Conservation (phyloP, 257 asterid species). For the Thymus mandschuricus region DNA sequence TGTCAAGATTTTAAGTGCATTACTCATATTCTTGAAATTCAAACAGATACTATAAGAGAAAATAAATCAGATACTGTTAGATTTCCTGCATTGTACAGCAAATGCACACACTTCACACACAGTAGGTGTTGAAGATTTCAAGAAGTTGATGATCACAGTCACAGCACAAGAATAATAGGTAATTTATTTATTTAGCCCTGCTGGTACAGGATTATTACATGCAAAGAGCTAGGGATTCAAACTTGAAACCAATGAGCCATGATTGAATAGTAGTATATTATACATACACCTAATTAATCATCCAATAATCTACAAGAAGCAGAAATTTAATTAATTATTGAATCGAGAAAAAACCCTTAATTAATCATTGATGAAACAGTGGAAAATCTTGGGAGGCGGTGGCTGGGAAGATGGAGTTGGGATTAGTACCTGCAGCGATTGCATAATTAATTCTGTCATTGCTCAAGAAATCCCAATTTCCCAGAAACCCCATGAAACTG, state of each 20-base stretch:
- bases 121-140: neutral
- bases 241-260: slow-evolving; percentile 17
- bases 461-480: slow-evolving; percentile 49
- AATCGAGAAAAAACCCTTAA: neutral
- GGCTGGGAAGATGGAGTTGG: slow-evolving; percentile 36
- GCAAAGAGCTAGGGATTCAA: slow-evolving; percentile 23
- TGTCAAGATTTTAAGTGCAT: neutral
- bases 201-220: slow-evolving; percentile 30
- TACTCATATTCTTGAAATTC: neutral
- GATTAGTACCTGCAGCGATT: slow-evolving; percentile 34
- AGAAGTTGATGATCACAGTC: neutral
- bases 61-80: neutral
- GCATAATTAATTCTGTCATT: slow-evolving; percentile 29
- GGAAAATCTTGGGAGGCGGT: slow-evolving; percentile 37
- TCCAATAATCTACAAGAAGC: neutral
- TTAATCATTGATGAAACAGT: slow-evolving; percentile 38
- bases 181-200: slow-evolving; percentile 22
- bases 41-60: neutral
- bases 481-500: slow-evolving; percentile 44
- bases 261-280: slow-evolving; percentile 4
- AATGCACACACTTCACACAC: neutral
- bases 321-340: neutral
- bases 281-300: neutral
- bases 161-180: slow-evolving; percentile 3
- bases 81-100: neutral